These are phyloP conservation scores for Musa itinerans DNA, from an alignment of 176 grass and related monocot species.

Conservation along the genomic window DNA sequence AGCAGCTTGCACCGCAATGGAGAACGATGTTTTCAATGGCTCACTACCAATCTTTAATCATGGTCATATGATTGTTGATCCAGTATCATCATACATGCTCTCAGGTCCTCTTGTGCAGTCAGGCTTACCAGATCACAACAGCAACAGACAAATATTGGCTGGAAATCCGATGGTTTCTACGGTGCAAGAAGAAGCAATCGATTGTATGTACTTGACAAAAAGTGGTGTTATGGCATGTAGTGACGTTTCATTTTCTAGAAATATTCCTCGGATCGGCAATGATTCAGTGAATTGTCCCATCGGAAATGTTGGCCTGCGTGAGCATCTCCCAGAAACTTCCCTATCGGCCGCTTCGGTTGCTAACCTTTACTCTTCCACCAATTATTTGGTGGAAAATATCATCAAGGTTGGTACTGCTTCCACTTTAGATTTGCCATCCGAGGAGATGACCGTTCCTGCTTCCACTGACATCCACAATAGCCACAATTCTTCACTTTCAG, in stretches of 20 bases:
- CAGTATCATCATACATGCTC: background rate
- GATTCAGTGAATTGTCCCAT: conserved; percentile 19
- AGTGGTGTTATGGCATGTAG: conserved; percentile 13
- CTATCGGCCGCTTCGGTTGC: conserved; percentile 30
- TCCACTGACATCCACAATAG: conserved; percentile 17
- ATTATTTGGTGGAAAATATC: conserved; percentile 10
- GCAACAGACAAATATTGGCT: conserved; percentile 14
- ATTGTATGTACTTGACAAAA: conserved; percentile 27
- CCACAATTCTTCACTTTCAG: conserved; percentile 18
- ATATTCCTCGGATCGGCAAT: conserved; percentile 23
- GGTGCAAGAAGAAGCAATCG: conserved; percentile 33
- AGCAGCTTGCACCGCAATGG: conserved; percentile 1
- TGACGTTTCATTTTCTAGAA: conserved; percentile 27
- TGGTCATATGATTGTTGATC: conserved; percentile 6
- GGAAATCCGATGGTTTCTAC: conserved; percentile 25
- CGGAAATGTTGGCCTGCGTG: conserved; percentile 14
- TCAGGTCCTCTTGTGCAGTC: conserved; percentile 12
- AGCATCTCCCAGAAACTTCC: conserved; percentile 24
- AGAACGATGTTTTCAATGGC: conserved; percentile 16
- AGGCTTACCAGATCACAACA: conserved; percentile 19
- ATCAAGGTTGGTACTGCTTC: conserved; percentile 22
- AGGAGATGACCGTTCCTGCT: conserved; percentile 24
- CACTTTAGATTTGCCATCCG: conserved; percentile 1
- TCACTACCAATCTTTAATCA: background rate
- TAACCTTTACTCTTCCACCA: conserved; percentile 28